phyloP scores from a whole-genome alignment of 1,139 yeast species.

The Eremothecium coryli region DNA sequence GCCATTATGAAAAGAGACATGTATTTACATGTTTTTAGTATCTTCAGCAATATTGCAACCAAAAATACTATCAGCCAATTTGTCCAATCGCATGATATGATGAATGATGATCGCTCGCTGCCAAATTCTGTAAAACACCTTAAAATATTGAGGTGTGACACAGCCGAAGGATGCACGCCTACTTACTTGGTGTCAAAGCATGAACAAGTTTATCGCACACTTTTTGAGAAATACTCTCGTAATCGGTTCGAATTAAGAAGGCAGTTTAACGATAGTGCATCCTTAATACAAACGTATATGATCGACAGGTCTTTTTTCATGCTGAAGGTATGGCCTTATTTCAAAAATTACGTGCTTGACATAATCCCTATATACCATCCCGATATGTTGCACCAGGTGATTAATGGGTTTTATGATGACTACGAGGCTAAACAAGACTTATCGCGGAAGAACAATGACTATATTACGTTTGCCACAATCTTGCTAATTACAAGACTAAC shows the following conservation, averaged over 20 bases:
- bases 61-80: not conserved
- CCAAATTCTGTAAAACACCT: constrained; percentile 2
- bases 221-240: constrained; percentile 24
- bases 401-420: constrained; percentile 14
- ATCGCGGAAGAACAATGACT: constrained; percentile 19
- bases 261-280: constrained; percentile 4
- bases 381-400: constrained; percentile 13
- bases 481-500: constrained; percentile 20
- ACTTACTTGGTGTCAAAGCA: constrained; percentile 9
- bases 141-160: not conserved
- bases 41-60: constrained; percentile 1
- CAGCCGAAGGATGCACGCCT: not conserved
- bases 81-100: not conserved
- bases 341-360: constrained; percentile 15
- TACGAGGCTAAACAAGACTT: constrained; percentile 12
- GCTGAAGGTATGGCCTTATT: constrained; percentile 19
- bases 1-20: constrained; percentile 25
- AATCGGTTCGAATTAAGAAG: constrained; percentile 12
- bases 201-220: constrained; percentile 16
- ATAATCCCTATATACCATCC: constrained; percentile 23
- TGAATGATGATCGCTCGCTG: constrained; percentile 1
- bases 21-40: constrained; percentile 17
- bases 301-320: constrained; percentile 16
- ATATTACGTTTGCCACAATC: constrained; percentile 19
- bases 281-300: constrained; percentile 9